Evolutionary conservation across 2,329 filamentous ascomycete species (phyloP), one percentile per base, ranked within the genome.

Genomic region (Nemania sp.): DNA sequence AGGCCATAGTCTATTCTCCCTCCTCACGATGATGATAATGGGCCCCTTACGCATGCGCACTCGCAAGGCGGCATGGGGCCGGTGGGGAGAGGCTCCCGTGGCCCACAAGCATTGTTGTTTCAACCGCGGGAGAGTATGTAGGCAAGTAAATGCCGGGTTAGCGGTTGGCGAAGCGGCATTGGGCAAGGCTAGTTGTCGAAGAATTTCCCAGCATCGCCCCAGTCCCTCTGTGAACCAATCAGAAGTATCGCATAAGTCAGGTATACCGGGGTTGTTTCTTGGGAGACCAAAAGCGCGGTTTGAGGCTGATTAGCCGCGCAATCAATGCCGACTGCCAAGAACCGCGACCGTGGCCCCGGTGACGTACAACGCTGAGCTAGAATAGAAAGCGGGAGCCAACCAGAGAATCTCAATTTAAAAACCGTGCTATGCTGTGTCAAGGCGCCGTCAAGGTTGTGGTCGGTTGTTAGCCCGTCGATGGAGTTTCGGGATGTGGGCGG

Each of bases 21-120:
- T 49, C 38, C 56, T 59, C 15, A 18, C 35, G n/a, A 38, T 24
- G 13, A 32, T 58, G 18, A 24, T 24, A 49, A 43, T 59, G 43
- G 56, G 49, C n/a, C 56, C 22, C 56, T 59, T 59, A 59, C 56
- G 56, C 56, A 51, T 35, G 56, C 29, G 24, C 29, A 49, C 43
- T 49, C 56, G 56, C 35, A 59, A 59, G 41, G 56, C 20, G 43
- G 56, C 10, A 49, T 59, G 18, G 26, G 38, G 55, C 27, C 1
- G 29, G 26, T 32, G 32, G 56, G 56, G 56, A 49, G 56, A 59
- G 43, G 56, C 43, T 51, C 43, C 43, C 43, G 20, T 49, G n/a
- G 29, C 18, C 56, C 10, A n/a, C 43, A 8, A 59, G 27, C 41
- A 22, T 59, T 49, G 43, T n/a, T n/a, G 43, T 49, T 49, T 38